Conservation (phyloP, 805 yeast species). For the Candida palmyrensis region DNA sequence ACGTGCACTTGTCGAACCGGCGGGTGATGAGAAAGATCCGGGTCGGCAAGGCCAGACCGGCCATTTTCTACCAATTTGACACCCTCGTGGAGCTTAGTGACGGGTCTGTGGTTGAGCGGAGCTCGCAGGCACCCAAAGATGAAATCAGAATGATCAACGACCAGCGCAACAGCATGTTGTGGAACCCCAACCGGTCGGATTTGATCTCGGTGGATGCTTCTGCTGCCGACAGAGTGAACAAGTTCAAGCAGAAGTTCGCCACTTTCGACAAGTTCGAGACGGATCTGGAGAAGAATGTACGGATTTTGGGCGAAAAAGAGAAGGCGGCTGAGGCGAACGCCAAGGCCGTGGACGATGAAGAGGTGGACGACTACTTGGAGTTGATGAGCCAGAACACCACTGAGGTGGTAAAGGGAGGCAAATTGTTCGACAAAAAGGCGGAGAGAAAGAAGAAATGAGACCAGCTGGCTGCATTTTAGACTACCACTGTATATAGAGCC, state of each 20-base stretch:
- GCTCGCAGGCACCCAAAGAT: constrained; percentile 82
- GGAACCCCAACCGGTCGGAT: constrained; percentile 87
- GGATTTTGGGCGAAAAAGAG: constrained; percentile 16
- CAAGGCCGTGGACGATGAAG: constrained; percentile 7
- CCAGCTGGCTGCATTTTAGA: too few relatives aligned
- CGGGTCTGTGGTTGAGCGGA: constrained; percentile 82
- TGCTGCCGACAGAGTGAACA: constrained; percentile 75
- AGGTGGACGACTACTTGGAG: constrained; percentile 49
- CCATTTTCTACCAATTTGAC: constrained; percentile 87
- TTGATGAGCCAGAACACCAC: constrained; percentile 54
- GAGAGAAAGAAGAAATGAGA: constrained; percentile 28
- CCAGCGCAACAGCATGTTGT: constrained; percentile 77
- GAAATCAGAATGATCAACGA: constrained; percentile 84
- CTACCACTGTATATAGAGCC: too few relatives aligned
- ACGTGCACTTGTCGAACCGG: constrained; percentile 38
- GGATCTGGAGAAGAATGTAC: constrained; percentile 19
- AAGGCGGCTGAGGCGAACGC: constrained; percentile 10
- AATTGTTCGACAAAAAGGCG: constrained; percentile 43
- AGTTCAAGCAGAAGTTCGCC: constrained; percentile 64
- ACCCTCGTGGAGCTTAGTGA: constrained; percentile 87
- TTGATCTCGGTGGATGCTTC: constrained; percentile 70
- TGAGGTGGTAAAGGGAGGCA: constrained; percentile 55
- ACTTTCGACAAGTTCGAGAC: constrained; percentile 27
- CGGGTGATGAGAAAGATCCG: constrained; percentile 67
- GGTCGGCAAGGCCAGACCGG: constrained; percentile 88